Percentiles rank a stretch among this genome's conserved stretches.
phyloP scores from a whole-genome alignment of 495 filamentous ascomycete genomes.

The Mytilinidion resinicola region DNA sequence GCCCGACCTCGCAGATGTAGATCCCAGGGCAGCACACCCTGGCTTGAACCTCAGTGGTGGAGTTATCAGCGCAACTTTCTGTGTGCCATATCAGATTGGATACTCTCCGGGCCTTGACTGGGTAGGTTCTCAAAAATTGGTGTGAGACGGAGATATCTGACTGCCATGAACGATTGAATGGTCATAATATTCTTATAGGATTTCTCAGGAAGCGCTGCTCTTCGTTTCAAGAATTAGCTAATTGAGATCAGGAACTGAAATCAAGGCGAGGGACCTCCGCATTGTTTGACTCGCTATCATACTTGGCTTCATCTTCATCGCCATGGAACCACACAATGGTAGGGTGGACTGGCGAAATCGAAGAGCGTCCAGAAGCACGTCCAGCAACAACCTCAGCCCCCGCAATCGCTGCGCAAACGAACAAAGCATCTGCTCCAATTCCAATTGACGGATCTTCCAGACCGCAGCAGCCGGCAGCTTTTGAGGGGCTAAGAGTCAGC shows the following conservation, averaged over 20 bases:
- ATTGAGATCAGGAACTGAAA: slow-evolving; percentile 49
- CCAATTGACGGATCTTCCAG: slow-evolving; percentile 55
- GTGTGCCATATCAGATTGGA: slow-evolving; percentile 68
- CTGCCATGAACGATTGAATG: no score
- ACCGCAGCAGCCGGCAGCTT: slow-evolving; percentile 48
- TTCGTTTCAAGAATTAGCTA: background rate
- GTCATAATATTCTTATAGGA: no score
- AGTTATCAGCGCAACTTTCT: slow-evolving; percentile 82
- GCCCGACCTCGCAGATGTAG: slow-evolving; percentile 50
- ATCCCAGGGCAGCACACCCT: slow-evolving; percentile 58
- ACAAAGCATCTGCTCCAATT: slow-evolving; percentile 64
- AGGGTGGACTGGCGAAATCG: slow-evolving; percentile 89
- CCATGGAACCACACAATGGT: slow-evolving; percentile 83
- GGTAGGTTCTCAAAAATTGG: slow-evolving; percentile 45
- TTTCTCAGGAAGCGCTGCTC: no score
- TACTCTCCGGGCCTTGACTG: slow-evolving; percentile 64
- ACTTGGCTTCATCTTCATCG: slow-evolving; percentile 67
- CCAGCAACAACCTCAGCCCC: slow-evolving; percentile 37
- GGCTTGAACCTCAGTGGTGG: slow-evolving; percentile 67
- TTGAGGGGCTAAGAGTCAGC: slow-evolving; percentile 59
- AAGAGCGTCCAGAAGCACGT: slow-evolving; percentile 32
- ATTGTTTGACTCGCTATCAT: slow-evolving; percentile 78
- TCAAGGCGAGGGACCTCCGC: slow-evolving; percentile 78
- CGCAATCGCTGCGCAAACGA: slow-evolving; percentile 36
- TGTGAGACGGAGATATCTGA: background rate